Base-by-base conservation (phyloP, 495 filamentous ascomycete genomes). In the Tuber umbilicatum region DNA sequence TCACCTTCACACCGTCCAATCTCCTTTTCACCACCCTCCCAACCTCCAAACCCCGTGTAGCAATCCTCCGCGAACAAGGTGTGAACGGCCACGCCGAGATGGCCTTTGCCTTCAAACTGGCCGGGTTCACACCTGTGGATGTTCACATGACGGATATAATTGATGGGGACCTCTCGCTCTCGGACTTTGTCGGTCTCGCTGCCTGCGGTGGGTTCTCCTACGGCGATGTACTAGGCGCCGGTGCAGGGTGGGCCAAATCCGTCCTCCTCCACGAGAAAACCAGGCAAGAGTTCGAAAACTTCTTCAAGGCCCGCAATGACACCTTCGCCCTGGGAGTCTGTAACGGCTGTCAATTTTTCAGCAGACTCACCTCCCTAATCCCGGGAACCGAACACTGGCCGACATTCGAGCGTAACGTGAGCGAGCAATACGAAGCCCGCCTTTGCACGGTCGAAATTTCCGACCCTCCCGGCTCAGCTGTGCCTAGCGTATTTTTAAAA, bases 131-230 rank as follows among this genome's bases (percentile, higher is more conserved):
- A 39, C 89, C 93, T 9, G 87, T 97, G 45, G 95, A 99, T 81
- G 92, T 99, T 3, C 95, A 97, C 87, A 98, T 99, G 94, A 94
- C 91, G 3, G 94, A 98, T 80, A 89, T 99, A 78, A 89, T 97
- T 79, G 87, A 87, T 23, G 91, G 90, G 38, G 88, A 89, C 39
- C 86, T 89, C 67, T 93, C 92, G 2, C 90, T 99, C 23, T 86
- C 90, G 74, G 89, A 88, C 78, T 97, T 96, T 78, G 89, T 89
- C 69, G 95, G 95, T 78, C 88, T 98, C 31, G 95, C 94, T 40
- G 94, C 94, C 75, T 97, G 94, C 79, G 96, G 95, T 77, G 96
- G 95, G 73, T 99, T 99, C 88, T 97, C 93, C 21, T 97, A 96
- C 84, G 96, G 95, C 80, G 95, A 99, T 76, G 93, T 97, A 50